Percentiles rank a stretch among this genome's conserved stretches.
These are phyloP conservation scores for Beauveria sp. DNA, from an alignment of 2,329 filamentous ascomycete genomes.

Conservation along the genomic window DNA sequence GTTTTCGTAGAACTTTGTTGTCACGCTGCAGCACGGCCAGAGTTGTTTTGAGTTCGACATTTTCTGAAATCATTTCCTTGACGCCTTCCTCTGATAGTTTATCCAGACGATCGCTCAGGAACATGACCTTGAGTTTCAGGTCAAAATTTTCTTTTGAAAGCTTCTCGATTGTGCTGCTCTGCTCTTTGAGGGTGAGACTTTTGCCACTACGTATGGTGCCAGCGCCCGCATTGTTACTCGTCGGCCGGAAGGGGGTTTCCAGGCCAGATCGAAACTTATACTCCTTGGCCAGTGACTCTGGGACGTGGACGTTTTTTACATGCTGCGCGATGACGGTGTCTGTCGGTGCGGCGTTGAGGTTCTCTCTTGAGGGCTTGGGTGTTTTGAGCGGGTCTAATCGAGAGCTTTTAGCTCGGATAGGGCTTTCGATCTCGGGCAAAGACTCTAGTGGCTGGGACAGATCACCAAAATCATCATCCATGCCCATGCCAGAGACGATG, in stretches of 20 bases:
- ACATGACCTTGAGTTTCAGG: conserved; percentile 94
- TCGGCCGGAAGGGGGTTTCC: conserved; percentile 49
- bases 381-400: conserved; percentile 53
- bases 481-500: conserved; percentile 62
- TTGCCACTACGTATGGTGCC: conserved; percentile 51
- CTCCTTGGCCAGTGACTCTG: conserved; percentile 78
- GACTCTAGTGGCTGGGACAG: conserved; percentile 39
- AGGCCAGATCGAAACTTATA: conserved; percentile 70
- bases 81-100: conserved; percentile 92
- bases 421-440: conserved; percentile 40
- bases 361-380: conserved; percentile 53
- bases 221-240: conserved; percentile 36
- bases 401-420: conserved; percentile 22
- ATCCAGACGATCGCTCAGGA: conserved; percentile 85
- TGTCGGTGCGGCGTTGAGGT: conserved; percentile 56
- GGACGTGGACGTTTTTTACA: conserved; percentile 83
- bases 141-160: conserved; percentile 98
- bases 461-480: conserved; percentile 52
- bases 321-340: conserved; percentile 85
- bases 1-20: conserved; percentile 72
- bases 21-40: conserved; percentile 85
- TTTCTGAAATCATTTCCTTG: conserved; percentile 96
- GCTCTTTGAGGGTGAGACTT: conserved; percentile 87
- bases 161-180: conserved; percentile 93
- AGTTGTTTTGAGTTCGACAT: conserved; percentile 88